Evolutionary conservation across 257 asterid genomes (phyloP).

Genomic region (Jacaranda copaia): DNA sequence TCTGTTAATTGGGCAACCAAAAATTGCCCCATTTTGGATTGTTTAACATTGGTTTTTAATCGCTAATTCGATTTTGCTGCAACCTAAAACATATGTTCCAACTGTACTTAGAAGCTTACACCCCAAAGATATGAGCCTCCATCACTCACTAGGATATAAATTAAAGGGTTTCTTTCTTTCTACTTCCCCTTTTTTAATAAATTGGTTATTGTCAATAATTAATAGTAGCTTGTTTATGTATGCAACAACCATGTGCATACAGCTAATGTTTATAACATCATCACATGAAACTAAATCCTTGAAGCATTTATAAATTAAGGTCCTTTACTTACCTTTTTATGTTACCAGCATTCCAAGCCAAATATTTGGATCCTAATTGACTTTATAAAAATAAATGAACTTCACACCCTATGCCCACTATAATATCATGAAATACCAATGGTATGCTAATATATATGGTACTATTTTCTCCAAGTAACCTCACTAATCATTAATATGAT

Average conservation of each 20-base stretch:
- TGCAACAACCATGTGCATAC: slow-evolving; percentile 37
- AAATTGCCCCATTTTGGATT: too few species aligned
- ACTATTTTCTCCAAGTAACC: background rate
- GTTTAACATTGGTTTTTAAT: too few species aligned
- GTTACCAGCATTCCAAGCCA: background rate
- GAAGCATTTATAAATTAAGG: background rate
- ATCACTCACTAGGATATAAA: background rate
- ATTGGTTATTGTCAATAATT: background rate
- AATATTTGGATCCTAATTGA: background rate
- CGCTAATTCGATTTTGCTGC: too few species aligned
- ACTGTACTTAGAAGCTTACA: too few species aligned
- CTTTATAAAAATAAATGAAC: slow-evolving; percentile 5
- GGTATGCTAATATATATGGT: background rate
- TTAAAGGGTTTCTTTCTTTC: slow-evolving; percentile 5
- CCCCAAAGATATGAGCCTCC: too few species aligned
- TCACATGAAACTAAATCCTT: slow-evolving; percentile 29
- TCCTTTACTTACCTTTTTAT: background rate
- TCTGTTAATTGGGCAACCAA: too few species aligned
- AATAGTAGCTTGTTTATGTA: background rate
- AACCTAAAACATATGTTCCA: too few species aligned
- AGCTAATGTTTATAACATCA: slow-evolving; percentile 13
- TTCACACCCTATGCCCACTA: too few species aligned
- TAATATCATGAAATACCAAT: background rate
- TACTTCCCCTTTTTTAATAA: background rate
- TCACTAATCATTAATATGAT: background rate